Base-by-base conservation (phyloP, 2,329 filamentous ascomycete species). In the Fusarium subtropicale region DNA sequence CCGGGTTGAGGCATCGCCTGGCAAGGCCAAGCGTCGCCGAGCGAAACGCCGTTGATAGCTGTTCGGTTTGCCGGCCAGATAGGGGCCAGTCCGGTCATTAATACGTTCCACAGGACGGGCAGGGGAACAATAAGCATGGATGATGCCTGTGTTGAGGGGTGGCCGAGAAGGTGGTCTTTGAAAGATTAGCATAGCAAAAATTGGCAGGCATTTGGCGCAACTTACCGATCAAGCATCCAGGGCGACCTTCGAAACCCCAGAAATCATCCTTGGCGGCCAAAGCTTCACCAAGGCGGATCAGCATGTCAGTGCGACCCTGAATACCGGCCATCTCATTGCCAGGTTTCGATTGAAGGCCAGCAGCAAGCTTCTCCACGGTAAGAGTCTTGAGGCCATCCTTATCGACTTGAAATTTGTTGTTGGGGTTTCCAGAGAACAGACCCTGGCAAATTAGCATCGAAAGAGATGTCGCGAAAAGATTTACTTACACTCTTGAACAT, bases 11-110 rank as follows among this genome's bases (percentile, higher is more conserved):
- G 93, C 88, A 98, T 93, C 33, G 90, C 88, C 13, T 87, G 89
- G 80, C 94, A 97, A 0, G 91, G 92, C 96, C 96, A 99, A 26
- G 96, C 95, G 77, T 99, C 96, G 57, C 96, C 96, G 18, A 99
- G 88, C 0, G 94, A 89, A 30, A 92, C 86, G 3, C 94, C 94
- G 76, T 97, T 93, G 72, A 99, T 91, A 67, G 91, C 89, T 0
- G 95, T 97, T 66, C 95, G 90, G 1, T 92, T 93, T 1, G 88
- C 81, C 0, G 96, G 95, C 96, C 96, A 99, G 77, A 98, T 97
- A 1, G 91, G 87, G 6, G 89, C 87, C 12, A 99, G 85, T 10
- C 94, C 93, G 60, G 93, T 90, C 89, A 97, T 97, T 13, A 99
- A 87, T 2, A 95, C 89, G 66, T 90, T 90, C 96, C 96, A 99